phyloP scores from a whole-genome alignment of 345 rosid species.

The Gossypium sturtianum region DNA sequence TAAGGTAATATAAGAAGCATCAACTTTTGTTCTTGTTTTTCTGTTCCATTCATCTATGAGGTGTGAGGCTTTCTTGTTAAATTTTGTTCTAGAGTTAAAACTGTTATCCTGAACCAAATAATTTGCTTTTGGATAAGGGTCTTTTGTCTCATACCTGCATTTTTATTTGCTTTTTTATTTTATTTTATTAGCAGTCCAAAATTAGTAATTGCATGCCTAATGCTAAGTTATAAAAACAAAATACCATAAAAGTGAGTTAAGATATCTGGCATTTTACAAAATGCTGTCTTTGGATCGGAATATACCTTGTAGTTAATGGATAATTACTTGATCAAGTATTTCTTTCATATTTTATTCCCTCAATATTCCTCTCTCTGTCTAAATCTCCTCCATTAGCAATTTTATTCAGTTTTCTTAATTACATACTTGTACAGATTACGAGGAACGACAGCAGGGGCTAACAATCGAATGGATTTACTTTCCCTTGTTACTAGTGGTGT shows the following conservation, averaged over 20 bases:
- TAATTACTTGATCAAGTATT: neutral
- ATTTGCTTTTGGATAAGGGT: neutral
- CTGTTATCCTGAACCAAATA: neutral
- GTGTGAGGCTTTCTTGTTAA: neutral
- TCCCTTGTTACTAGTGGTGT: conserved; percentile 86
- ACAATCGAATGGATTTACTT: conserved; percentile 84
- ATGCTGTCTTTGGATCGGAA: neutral
- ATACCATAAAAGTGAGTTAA: neutral
- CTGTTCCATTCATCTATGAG: neutral
- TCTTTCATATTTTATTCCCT: no score
- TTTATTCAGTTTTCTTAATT: neutral
- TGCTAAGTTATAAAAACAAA: neutral
- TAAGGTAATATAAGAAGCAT: conserved; percentile 46
- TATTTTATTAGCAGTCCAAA: neutral
- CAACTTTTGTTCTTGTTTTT: neutral
- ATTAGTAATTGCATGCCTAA: neutral
- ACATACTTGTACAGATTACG: conserved; percentile 43
- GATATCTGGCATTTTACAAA: neutral
- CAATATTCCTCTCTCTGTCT: neutral
- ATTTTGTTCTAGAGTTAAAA: neutral
- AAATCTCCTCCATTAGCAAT: neutral
- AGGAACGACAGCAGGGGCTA: conserved; percentile 75
- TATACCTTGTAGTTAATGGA: neutral
- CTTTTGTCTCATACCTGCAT: neutral
- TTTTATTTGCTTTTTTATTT: neutral